These are phyloP conservation scores for Penicillium olsonii DNA, from an alignment of 2,329 filamentous ascomycete genomes.

Conservation along the genomic window DNA sequence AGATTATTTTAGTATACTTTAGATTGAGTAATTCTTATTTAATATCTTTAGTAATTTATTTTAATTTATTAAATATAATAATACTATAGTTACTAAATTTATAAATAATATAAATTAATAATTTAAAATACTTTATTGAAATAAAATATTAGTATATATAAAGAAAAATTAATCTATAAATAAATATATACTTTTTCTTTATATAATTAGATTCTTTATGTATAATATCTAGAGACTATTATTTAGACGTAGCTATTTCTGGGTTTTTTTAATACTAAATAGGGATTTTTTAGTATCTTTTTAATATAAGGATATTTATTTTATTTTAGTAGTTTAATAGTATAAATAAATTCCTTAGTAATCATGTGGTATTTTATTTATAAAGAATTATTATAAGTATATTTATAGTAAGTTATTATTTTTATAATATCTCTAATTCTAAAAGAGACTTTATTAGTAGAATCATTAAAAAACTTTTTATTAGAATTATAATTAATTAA, in stretches of 20 bases:
- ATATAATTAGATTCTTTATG: constrained; percentile 53
- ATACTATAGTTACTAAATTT: constrained; percentile 36
- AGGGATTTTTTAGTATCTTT: constrained; percentile 33
- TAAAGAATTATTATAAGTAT: constrained; percentile 44
- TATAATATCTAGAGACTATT: constrained; percentile 44
- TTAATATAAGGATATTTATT: constrained; percentile 52
- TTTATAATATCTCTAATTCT: constrained; percentile 42
- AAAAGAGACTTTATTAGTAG: constrained; percentile 30
- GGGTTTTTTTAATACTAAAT: constrained; percentile 42
- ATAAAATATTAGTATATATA: constrained; percentile 3
- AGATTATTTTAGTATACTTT: constrained; percentile 37
- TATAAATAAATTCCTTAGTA: constrained; percentile 49
- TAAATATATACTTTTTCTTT: constrained; percentile 45
- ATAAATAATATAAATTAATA: constrained; percentile 43
- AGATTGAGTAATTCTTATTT: constrained; percentile 37
- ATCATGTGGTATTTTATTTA: constrained; percentile 48
- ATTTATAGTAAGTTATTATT: constrained; percentile 42
- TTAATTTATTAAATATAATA: constrained; percentile 39
- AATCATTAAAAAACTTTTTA: constrained; percentile 21
- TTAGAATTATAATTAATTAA: constrained; percentile 21
- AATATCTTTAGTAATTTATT: constrained; percentile 40
- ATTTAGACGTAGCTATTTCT: constrained; percentile 47
- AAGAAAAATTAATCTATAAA: background rate
- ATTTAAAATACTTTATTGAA: constrained; percentile 34
- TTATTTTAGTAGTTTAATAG: constrained; percentile 51